phyloP scores from a whole-genome alignment of 371 early-diverging fungal genomes.

The Nematocida ironsii region DNA sequence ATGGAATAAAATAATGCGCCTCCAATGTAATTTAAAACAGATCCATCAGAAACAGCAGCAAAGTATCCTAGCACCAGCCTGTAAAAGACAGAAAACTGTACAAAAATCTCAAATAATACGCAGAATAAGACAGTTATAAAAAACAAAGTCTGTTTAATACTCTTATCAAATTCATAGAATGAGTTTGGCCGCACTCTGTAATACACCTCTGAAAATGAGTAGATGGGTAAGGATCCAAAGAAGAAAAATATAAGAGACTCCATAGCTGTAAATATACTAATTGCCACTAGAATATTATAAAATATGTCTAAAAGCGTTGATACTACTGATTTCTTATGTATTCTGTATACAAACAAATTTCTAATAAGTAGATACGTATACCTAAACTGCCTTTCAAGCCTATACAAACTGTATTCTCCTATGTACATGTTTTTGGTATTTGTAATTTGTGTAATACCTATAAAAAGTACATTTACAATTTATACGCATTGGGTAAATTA shows the following conservation, averaged over 20 bases:
- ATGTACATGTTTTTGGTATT: not conserved
- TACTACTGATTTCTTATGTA: not conserved
- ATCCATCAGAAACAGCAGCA: not conserved
- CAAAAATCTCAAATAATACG: slow-evolving; percentile 15
- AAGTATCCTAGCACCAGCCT: not conserved
- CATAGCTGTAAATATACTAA: not conserved
- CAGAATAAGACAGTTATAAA: not conserved
- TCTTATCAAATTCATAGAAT: not conserved
- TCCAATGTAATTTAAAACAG: not conserved
- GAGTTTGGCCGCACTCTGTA: not conserved
- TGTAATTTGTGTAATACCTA: not conserved
- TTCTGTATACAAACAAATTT: not conserved
- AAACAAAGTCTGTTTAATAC: not conserved
- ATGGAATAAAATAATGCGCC: not conserved
- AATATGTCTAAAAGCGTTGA: not conserved
- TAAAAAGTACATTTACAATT: not conserved
- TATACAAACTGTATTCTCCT: not conserved
- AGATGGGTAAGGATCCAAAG: slow-evolving; percentile 11
- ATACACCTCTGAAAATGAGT: not conserved
- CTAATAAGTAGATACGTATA: not conserved
- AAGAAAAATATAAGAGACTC: not conserved
- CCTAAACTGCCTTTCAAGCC: slow-evolving; percentile 8
- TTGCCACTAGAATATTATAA: not conserved
- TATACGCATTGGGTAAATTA: not conserved
- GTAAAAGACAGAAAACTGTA: not conserved